A percentile compares a stretch with the other conserved stretches of the same genome.
Evolutionary conservation across 192 early-diverging fungal species (phyloP).

Genomic region (Helicostylum pulchrum): DNA sequence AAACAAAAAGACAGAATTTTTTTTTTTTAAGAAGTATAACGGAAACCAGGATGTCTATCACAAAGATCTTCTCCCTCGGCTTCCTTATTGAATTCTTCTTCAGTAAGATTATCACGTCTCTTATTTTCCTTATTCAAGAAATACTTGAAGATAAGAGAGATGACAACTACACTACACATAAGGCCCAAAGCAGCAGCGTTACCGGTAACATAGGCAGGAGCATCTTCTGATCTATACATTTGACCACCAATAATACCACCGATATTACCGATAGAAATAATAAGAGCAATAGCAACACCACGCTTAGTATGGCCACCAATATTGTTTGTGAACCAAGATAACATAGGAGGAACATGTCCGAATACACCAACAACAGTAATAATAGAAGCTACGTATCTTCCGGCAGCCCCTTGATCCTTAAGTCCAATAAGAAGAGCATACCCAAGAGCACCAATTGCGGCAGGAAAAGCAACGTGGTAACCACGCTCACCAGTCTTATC

Average conservation of each 20-base stretch:
- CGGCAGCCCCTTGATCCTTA: conserved; percentile 23
- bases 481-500: conserved; percentile 46
- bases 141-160: conserved; percentile 48
- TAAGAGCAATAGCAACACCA: conserved; percentile 60
- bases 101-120: conserved; percentile 49
- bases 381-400: conserved; percentile 42
- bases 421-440: conserved; percentile 45
- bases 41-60: conserved; percentile 42
- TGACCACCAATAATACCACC: conserved; percentile 73
- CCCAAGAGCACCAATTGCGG: conserved; percentile 42
- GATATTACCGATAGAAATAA: conserved; percentile 68
- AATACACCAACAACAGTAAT: conserved; percentile 46
- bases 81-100: conserved; percentile 43
- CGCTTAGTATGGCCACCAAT: conserved; percentile 70
- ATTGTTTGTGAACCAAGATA: conserved; percentile 67
- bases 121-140: conserved; percentile 60
- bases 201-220: conserved; percentile 47
- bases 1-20: too few relatives aligned
- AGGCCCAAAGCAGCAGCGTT: conserved; percentile 48
- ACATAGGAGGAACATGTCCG: conserved; percentile 56
- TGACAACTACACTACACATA: conserved; percentile 44
- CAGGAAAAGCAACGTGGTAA: conserved; percentile 39
- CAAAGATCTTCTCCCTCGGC: conserved; percentile 41
- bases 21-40: conserved; percentile 23
- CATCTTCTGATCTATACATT: conserved; percentile 64